Evolutionary conservation across 2,329 filamentous ascomycete species (phyloP), one percentile per base, ranked within the genome.

Genomic region (Colletotrichum cuscutae): DNA sequence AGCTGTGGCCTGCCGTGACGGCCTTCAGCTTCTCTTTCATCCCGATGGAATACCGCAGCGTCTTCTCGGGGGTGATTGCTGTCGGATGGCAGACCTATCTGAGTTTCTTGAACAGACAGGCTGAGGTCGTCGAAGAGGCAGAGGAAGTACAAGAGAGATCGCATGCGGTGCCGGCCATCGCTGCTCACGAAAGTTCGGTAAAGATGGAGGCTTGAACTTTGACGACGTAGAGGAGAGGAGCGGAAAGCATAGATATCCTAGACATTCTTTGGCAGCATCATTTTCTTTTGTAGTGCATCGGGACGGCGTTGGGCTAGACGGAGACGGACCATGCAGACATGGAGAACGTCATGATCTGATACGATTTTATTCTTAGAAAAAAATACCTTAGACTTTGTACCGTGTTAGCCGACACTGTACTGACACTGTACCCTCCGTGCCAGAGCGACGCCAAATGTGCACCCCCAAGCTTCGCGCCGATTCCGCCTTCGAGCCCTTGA

Each of bases 81-180:
- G 92, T 98, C 64, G 94, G 93, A 0, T 98, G 95, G 95, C 95
- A 98, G 88, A 95, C 94, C 1, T 98, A 98, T 86, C 79, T 98
- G 77, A 94, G 92, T 76, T 93, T 91, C 81, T 82, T 97, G 78
- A 97, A 97, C 78, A 88, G 92, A 78, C 85, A 86, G 74, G 94
- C 94, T 1, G 94, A 95, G 80, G 85, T 85, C 61, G 84, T 75
- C 28, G 76, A 75, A 42, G 73, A 66, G 53, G 67, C 71, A 24
- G 59, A 71, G 26, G 63, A 72, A 26, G 60, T 59, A 15, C 58
- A 57, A 3, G 58, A 67, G 53, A 74, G 42, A 57, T 28, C 22
- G 7, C 60, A 56, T 11, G 60, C 65, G 60, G 69, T 72, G 72
- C 72, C 68, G 61, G 37, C 37, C 56, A 57, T 69, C 30, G 60